Base-by-base conservation (phyloP, 305 asterid species). In the Fraxinus xanthoxyloides region DNA sequence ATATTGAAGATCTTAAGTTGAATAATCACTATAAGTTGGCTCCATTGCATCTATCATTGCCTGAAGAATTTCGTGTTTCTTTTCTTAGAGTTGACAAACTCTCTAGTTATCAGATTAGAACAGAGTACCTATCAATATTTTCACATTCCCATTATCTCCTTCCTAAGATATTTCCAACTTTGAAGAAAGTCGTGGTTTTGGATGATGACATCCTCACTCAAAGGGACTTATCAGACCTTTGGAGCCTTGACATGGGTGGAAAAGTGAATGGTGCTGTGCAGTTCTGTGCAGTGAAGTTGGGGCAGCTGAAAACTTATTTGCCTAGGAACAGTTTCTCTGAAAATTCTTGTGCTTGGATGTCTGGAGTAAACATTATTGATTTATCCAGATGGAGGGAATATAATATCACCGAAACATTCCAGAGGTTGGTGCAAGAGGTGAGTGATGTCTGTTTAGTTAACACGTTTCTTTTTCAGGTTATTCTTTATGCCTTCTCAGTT, bases 191-290 rank as follows among this genome's bases (percentile, higher is more conserved):
- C 79, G 95, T 97, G 80, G 89, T 97, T 85, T 90, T 97, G 93
- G 97, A 90, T 76, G 98, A 94, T 92, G 99, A 97, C 86, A 80
- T 92, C 82, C 79, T 94, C 86, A 94, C 95, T 80, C 99, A 97
- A 92, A 88, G 90, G 75, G 99, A 97, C 89, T 89, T 97, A 90
- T 93, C 98, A 67, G 89, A 78, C 79, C 92, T 97, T 82, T 94
- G 99, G 99, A 87, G 90, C 86, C 82, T 97, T 82, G 87, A 94
- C 90, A 90, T 97, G 98, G 97, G 90, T 48, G 97, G 90, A 79
- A 96, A 94, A 86, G 97, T 93, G 82, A 93, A 86, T 89, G 98
- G 97, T 77, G 98, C 98, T n/a, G 82, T 89, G 84, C 92, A 86
- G 86, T 86, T 83, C 85, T 97, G 99, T 85, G 84, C 89, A 12